phyloP scores from a whole-genome alignment of 352 stramenopile genomes.

The Pythium angustatum region DNA sequence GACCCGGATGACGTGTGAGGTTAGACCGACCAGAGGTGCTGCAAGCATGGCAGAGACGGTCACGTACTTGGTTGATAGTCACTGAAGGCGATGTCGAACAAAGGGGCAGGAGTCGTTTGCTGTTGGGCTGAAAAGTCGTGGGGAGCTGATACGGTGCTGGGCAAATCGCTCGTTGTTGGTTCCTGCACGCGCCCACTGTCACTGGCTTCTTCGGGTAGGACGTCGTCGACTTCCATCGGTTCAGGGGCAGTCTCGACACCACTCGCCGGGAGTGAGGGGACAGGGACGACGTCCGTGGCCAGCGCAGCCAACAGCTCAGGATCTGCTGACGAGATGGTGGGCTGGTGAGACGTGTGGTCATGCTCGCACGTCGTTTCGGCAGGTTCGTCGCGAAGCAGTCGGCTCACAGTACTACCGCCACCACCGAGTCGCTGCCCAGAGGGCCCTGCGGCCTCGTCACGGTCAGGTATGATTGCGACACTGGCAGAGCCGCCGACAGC shows the following conservation, averaged over 20 bases:
- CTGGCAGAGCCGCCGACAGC: conserved; percentile 34
- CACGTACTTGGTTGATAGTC: conserved; percentile 52
- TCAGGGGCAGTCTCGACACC: neutral
- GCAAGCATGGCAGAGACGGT: no score
- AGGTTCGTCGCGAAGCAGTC: conserved; percentile 25
- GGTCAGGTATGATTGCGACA: conserved; percentile 27
- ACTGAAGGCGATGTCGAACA: conserved; percentile 20
- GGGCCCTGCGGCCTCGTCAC: conserved; percentile 17
- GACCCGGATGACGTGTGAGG: no score
- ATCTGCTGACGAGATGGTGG: neutral
- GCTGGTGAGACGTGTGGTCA: neutral
- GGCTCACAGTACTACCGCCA: conserved; percentile 30
- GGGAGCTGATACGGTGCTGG: no score
- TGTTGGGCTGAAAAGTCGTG: no score
- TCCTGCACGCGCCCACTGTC: neutral
- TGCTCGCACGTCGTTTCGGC: neutral
- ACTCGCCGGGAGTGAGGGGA: neutral
- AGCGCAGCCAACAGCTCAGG: neutral
- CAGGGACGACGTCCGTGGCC: no score
- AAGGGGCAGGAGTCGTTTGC: neutral
- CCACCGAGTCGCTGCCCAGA: conserved; percentile 45
- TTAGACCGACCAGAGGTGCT: no score
- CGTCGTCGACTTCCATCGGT: conserved; percentile 16
- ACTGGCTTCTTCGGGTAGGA: neutral
- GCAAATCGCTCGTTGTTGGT: neutral